A percentile compares a stretch with the other conserved stretches of the same genome.
phyloP scores from a whole-genome alignment of 2,329 filamentous ascomycete genomes.

The Xylogone sp. region DNA sequence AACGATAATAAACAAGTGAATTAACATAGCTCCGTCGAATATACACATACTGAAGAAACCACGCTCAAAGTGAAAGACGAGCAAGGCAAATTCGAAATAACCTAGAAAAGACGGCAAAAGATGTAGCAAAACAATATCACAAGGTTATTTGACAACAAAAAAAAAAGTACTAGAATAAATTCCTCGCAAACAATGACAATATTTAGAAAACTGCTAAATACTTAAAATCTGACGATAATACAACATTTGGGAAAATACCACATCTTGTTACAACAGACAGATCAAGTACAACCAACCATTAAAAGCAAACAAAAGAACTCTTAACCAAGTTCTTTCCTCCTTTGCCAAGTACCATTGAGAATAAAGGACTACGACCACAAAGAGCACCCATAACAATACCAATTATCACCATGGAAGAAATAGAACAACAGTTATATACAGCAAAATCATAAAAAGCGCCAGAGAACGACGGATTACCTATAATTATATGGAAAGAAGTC shows the following conservation, averaged over 20 bases:
- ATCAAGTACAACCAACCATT: no score
- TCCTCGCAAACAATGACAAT: no score
- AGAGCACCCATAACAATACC: conserved; percentile 1
- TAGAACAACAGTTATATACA: conserved; percentile 3
- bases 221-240: no score
- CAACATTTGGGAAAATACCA: no score
- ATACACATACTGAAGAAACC: conserved; percentile 26
- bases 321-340: no score
- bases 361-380: conserved; percentile 2
- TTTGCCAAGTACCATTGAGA: no score
- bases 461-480: conserved; percentile 14
- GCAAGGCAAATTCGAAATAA: conserved; percentile 4
- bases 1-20: conserved; percentile 27
- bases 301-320: no score
- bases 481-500: conserved; percentile 18
- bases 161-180: not conserved
- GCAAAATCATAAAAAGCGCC: conserved; percentile 2
- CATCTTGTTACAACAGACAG: no score
- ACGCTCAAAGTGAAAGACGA: conserved; percentile 17
- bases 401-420: conserved; percentile 4
- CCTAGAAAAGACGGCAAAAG: conserved; percentile 18
- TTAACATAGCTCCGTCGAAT: conserved; percentile 24
- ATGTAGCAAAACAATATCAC: conserved; percentile 12
- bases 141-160: conserved; percentile 20
- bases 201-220: no score